Evolutionary conservation across 345 rosid genomes (phyloP), one percentile per base, ranked within the genome.

Genomic region (Schrenkiella parvula): DNA sequence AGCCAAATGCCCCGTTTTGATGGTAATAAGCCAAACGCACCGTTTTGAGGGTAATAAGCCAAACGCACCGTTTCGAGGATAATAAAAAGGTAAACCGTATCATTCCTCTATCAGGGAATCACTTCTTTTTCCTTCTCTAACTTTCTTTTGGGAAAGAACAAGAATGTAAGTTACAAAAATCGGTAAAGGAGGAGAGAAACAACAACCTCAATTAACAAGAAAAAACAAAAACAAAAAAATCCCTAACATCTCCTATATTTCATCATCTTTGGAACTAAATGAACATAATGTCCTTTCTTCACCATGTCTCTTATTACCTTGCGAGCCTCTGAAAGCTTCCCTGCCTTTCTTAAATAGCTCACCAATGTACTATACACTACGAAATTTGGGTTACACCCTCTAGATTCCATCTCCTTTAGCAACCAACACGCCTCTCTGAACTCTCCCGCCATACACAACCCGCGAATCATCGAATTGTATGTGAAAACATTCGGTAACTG

Each of bases 361-460:
- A 91, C 90, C 73, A 91, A 77, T 53, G 97, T 93, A 74, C 86
- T 86, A 75, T 93, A 91, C 79, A 93, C 95, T 31, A 79, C 82
- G 69, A 88, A 89, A 84, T 86, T 91, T 46, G 98, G 98, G 73
- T 80, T 81, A 73, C 97, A 88, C 19, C 95, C 95, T 76, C 92
- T 85, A 12, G 80, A 75, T 82, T 88, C 90, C 98, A 93, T 91
- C 82, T 86, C 88, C 66, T 85, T 87, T 32, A 91, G 83, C 86
- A 89, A 62, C 55, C 84, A 75, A 64, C 92, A 81, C 18, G 96
- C 97, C 74, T 88, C 89, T 50, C 77, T 82, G 62, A 84, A 91
- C 79, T 79, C 85, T 53, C 83, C 89, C 0, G 85, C 89, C 85
- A 85, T 83, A 80, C 96, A 93, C 60, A 78, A 67, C 62, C 97